These are phyloP conservation scores for Neurospora tetraspora DNA, from an alignment of 495 filamentous ascomycete genomes.

Conservation along the genomic window DNA sequence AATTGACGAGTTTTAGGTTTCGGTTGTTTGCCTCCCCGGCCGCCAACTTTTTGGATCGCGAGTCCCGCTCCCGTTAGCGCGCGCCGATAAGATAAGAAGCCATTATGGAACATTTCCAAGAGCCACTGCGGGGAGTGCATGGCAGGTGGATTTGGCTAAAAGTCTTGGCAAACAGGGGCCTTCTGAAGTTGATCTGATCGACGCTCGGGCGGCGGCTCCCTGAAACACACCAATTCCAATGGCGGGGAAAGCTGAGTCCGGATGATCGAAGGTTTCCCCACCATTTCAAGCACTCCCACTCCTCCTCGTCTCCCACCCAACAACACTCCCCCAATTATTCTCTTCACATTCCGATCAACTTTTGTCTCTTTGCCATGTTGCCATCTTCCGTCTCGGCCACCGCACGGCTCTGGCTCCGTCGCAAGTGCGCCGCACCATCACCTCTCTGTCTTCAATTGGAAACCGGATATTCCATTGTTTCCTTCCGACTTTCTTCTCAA, in stretches of 20 bases:
- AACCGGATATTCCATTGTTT: background rate
- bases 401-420: background rate
- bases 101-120: background rate
- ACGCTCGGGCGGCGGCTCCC: background rate
- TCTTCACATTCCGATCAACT: background rate
- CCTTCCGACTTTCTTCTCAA: background rate
- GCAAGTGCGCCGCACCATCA: background rate
- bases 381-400: background rate
- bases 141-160: background rate
- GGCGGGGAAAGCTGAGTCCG: background rate
- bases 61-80: background rate
- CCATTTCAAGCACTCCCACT: background rate
- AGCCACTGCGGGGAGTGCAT: background rate
- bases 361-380: background rate
- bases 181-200: background rate
- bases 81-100: conserved; percentile 10
- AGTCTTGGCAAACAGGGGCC: background rate
- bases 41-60: conserved; percentile 5
- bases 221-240: background rate
- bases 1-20: background rate
- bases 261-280: background rate
- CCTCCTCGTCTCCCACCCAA: background rate
- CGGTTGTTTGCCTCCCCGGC: background rate
- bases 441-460: background rate
- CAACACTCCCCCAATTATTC: background rate